Evolutionary conservation across 1,284 basidiomycete species (phyloP).

Genomic region (Xanthoconium separans): DNA sequence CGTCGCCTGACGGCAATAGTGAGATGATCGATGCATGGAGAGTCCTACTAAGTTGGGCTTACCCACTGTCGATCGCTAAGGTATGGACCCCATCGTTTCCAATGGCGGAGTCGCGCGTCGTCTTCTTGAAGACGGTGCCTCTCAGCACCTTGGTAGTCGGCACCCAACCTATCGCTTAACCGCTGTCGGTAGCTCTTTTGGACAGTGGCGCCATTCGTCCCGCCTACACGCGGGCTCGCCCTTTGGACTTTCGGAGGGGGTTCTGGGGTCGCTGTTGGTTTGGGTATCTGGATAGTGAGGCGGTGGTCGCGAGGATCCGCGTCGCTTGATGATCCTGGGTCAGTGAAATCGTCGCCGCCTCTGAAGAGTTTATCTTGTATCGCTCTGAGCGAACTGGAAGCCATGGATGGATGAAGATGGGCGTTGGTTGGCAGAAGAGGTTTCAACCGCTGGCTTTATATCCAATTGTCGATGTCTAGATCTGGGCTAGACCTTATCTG

Average conservation of each 20-base stretch:
- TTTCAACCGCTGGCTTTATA: constrained; percentile 2
- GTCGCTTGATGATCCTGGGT: constrained; percentile 26
- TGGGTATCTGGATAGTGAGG: constrained; percentile 82
- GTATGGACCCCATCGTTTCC: constrained; percentile 99
- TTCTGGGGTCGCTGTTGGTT: constrained; percentile 37
- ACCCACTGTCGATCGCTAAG: constrained; percentile 98
- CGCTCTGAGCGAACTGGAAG: constrained; percentile 51
- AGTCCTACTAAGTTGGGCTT: constrained; percentile 24
- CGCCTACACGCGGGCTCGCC: constrained; percentile 31
- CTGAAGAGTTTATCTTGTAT: constrained; percentile 80
- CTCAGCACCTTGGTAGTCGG: constrained; percentile 66
- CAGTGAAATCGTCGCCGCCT: constrained; percentile 33
- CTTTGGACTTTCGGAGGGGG: constrained; percentile 47
- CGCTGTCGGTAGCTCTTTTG: constrained; percentile 52
- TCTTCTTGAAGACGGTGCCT: constrained; percentile 72
- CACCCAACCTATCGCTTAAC: constrained; percentile 57
- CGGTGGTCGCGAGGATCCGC: constrained; percentile 38
- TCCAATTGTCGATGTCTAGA: background rate
- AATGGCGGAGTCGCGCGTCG: constrained; percentile 70
- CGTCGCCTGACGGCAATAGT: constrained; percentile 65
- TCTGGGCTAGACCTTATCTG: constrained; percentile 10
- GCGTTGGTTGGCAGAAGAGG: background rate
- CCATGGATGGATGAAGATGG: constrained; percentile 22
- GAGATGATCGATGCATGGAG: constrained; percentile 4
- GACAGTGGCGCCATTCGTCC: constrained; percentile 22